Evolutionary conservation across 169 alveolate genomes (phyloP), one percentile per base, ranked within the genome.

Genomic region (Plasmodium gallinaceum): DNA sequence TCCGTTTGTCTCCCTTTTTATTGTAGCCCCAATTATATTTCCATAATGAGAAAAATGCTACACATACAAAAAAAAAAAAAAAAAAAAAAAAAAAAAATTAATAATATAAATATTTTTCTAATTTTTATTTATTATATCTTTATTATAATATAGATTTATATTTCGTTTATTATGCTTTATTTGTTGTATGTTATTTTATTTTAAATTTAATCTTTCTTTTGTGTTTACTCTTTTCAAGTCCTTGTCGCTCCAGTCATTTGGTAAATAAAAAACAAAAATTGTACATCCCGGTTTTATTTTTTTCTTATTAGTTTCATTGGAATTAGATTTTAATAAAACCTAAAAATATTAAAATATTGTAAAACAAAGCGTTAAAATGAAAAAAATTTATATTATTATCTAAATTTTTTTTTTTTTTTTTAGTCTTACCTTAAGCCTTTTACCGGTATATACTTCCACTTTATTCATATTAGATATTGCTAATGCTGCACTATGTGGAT

Each of bases 401-500:
- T 5, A 26, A 58, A 6, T 60, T 43, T 20, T 26, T 32, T 18
- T 18, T 24, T 24, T 24, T 62, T 42, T 32, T 54, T 12, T 68
- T 51, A 37, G 8, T 70, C 57, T 9, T 68, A 80, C 91, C 91
- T 80, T 80, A 18, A 80, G 83, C 16, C 91, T 54, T 46, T 80
- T 80, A 20, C 91, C 91, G 24, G 85, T 16, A 16, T 80, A 54
- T 32, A 80, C 83, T 37, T 80, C 91, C 32, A 80, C 91, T 42
- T 68, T 80, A 72, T 96, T 95, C 95, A 96, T 92, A 42, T 85
- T 89, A 32, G 93, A 90, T 66, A 96, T 95, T 6, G 99, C 99
- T n/a, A 88, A 88, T 45, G 94, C 62, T 3, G 98, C 98, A 54
- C 97, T 91, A 61, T 88, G 95, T 2, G 96, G 95, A 86, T 93